Evolutionary conservation across 768 basidiomycete species (phyloP).

Genomic region (Kwoniella botswanensis): DNA sequence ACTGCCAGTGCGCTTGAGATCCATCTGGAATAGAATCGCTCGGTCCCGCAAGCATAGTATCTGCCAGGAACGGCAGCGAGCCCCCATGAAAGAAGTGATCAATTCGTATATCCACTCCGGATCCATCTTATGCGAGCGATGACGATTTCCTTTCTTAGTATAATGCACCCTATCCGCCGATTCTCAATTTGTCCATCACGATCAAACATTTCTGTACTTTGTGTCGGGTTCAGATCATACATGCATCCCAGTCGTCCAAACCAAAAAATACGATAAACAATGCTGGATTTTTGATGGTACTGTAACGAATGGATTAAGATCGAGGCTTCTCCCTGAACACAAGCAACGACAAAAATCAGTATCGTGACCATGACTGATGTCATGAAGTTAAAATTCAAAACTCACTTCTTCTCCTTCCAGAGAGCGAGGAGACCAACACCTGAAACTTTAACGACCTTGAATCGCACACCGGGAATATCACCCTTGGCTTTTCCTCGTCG

Average conservation of each 20-base stretch:
- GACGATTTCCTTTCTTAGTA: too few species aligned
- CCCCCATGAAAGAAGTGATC: neutral
- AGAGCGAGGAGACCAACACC: conserved; percentile 97
- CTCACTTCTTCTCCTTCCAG: conserved; percentile 97
- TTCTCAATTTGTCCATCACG: too few species aligned
- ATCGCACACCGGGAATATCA: conserved; percentile 99
- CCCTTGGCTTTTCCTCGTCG: conserved; percentile 98
- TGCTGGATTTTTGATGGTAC: conserved; percentile 10
- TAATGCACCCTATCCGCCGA: too few species aligned
- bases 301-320: conserved; percentile 37
- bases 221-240: conserved; percentile 29
- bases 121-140: too few species aligned
- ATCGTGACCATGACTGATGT: neutral
- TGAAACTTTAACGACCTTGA: conserved; percentile 99
- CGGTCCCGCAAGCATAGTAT: neutral
- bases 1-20: too few species aligned
- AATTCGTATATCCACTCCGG: conserved; percentile 39
- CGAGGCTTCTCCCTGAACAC: conserved; percentile 55
- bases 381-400: neutral
- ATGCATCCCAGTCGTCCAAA: conserved; percentile 35
- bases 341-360: neutral
- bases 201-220: too few species aligned
- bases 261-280: conserved; percentile 24
- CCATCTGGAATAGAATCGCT: too few species aligned
- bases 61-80: neutral